Base-by-base conservation (phyloP, 106 monocot genomes). In the Allium sativum region DNA sequence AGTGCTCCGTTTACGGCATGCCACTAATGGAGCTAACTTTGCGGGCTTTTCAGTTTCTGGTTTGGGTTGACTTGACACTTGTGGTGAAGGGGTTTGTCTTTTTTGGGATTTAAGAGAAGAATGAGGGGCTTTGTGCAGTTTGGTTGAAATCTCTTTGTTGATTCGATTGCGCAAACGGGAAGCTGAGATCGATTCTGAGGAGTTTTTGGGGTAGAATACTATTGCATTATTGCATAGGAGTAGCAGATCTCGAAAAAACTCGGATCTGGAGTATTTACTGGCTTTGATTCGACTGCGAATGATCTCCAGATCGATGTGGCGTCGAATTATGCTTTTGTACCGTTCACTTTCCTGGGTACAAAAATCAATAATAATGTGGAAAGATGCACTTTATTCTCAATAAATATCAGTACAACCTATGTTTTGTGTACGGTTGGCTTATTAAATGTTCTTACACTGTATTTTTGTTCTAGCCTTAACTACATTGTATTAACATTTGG, bases 271-370 rank as follows among this genome's bases (percentile, higher is more conserved):
- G 69, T 96, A 91, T 1, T 61, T 44, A 0, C 63, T 68, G 1
- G 53, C 14, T 15, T 68, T 74, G 61, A 96, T 50, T 64, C 72
- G 81, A 1, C 56, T 15, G 12, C 72, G 66, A 43, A 96, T 69
- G 42, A 65, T 84, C 65, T 80, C 77, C 21, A 96, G 64, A 68
- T 96, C 96, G 73, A 96, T 71, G 82, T 96, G 91, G 68, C 65
- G 79, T 51, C 80, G 71, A 9, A 96, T 85, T 63, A 72, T 6
- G 42, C 70, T 65, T 56, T 61, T 46, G 67, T 96, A 96, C 8
- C 62, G 44, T 47, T 44, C 62, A 47, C 66, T 76, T 12, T 86
- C 82, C 94, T 94, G 31, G 1, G 31, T 2, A 31, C 31, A 31
- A 31, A 31, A 31, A 31, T 31, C 31, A 31, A 31, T 31, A 31